These are phyloP conservation scores for Diaporthe helianthi DNA, from an alignment of 2,329 filamentous ascomycete genomes.

Conservation along the genomic window DNA sequence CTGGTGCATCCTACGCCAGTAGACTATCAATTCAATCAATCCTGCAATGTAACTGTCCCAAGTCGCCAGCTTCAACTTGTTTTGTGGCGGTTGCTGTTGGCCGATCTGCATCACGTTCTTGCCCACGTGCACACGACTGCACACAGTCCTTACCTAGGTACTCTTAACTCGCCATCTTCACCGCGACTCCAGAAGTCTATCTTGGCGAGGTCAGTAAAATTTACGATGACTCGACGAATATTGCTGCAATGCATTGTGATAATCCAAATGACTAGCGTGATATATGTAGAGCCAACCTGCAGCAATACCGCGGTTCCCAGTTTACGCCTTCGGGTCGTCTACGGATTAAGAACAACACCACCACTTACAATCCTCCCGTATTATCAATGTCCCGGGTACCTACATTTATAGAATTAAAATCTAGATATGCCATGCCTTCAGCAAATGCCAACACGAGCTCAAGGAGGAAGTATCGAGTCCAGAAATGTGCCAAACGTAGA, in stretches of 20 bases:
- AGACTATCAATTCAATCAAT: background rate
- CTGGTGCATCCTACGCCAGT: background rate
- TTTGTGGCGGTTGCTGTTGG: background rate
- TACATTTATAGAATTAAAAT: too few species aligned
- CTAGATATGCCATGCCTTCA: background rate
- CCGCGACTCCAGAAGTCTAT: background rate
- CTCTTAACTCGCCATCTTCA: background rate
- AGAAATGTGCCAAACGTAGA: background rate
- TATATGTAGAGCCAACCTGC: constrained; percentile 9
- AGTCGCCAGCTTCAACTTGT: background rate
- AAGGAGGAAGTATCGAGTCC: background rate
- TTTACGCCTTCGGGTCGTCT: too few species aligned
- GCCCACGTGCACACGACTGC: background rate
- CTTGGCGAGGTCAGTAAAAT: constrained; percentile 1
- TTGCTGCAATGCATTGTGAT: constrained; percentile 23
- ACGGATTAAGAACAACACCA: too few species aligned
- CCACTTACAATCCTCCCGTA: background rate
- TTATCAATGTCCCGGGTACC: background rate
- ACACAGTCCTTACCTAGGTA: background rate
- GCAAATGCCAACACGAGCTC: background rate
- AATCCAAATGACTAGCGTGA: constrained; percentile 14
- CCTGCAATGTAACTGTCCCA: background rate
- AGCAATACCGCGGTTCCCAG: background rate
- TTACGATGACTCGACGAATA: constrained; percentile 9
- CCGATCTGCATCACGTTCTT: background rate